These are phyloP conservation scores for Tilletia setariae DNA, from an alignment of 1,284 basidiomycete species.

Conservation along the genomic window DNA sequence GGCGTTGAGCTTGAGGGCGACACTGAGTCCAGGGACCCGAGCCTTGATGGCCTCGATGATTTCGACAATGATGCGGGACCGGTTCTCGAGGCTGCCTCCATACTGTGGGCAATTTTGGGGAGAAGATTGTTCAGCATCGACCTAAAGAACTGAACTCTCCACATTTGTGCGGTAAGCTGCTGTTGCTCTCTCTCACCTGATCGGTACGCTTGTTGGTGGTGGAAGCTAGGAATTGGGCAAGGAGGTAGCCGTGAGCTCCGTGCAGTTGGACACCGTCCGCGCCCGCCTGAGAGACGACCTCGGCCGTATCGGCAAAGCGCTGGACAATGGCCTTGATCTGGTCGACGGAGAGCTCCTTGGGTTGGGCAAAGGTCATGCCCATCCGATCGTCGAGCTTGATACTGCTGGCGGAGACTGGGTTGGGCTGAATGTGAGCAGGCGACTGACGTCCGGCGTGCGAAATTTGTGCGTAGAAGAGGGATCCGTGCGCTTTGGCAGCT, in stretches of 20 bases:
- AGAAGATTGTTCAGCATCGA: too few species aligned
- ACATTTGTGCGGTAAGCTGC: too few species aligned
- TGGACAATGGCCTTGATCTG: slow-evolving; percentile 31
- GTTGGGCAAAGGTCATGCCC: slow-evolving; percentile 27
- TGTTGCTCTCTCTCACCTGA: too few species aligned
- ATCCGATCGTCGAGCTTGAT: slow-evolving; percentile 40
- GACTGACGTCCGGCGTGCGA: slow-evolving; percentile 57
- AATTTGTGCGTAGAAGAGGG: slow-evolving; percentile 57
- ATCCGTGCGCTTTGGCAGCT: slow-evolving; percentile 56
- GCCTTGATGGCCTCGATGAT: slow-evolving; percentile 55
- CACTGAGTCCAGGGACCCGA: slow-evolving; percentile 58
- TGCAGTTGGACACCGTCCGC: slow-evolving; percentile 58
- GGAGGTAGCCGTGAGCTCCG: slow-evolving; percentile 50
- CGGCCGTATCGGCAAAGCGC: slow-evolving; percentile 55
- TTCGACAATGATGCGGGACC: slow-evolving; percentile 55
- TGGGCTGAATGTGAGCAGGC: slow-evolving; percentile 26
- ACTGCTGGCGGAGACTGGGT: slow-evolving; percentile 42
- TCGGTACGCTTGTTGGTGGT: slow-evolving; percentile 56
- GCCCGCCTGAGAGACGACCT: slow-evolving; percentile 52
- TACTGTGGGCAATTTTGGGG: slow-evolving; percentile 35
- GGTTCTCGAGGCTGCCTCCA: slow-evolving; percentile 56
- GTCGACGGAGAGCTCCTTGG: slow-evolving; percentile 33
- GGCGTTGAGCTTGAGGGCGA: slow-evolving; percentile 60
- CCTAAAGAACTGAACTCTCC: too few species aligned
- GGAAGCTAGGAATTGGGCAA: slow-evolving; percentile 48